Base-by-base conservation (phyloP, 495 filamentous ascomycete genomes). In the Talaromyces proteolyticus region DNA sequence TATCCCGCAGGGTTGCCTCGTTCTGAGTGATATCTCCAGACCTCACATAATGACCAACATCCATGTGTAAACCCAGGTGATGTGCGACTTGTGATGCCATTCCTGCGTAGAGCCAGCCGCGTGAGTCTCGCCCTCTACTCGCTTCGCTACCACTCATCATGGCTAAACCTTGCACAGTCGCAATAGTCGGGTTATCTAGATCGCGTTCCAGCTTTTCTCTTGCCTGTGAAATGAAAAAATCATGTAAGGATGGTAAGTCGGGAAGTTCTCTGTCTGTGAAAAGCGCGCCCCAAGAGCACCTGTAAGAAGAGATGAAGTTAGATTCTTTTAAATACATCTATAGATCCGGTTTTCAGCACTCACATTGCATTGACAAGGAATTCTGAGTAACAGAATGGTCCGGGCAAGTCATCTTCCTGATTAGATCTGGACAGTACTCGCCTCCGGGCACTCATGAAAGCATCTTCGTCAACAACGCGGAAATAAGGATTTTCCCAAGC, bases 401-500 rank as follows among this genome's bases (percentile, higher is more conserved):
- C 29, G 8, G 29, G 1, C 14, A 10, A 10, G 14, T 34, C 14
- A 14, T 34, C 29, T 34, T 34, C 29, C 14, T 4, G 8, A 14
- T 34, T 14, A 14, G 29, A 40, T 11, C 34, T 45, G 0, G 56
- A 50, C 11, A 53, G 45, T 40, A 41, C 50, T 12, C 23, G 36
- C 24, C 14, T 39, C 6, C 58, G 56, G 37, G 56, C 47, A 20
- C 53, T 53, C 38, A 54, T 53, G 24, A 46, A 47, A 2, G 55
- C 51, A 18, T 48, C 37, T 22, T 49, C 25, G 38, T 65, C 53
- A 10, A 65, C 58, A 0, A 58, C 52, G 50, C 57, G 52, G 17
- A 63, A 49, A 37, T 48, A 48, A 6, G 62, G 56, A 39, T 63
- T 54, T 20, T 65, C 24, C 62, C 62, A 65, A 14, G 50, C 36